phyloP scores from a whole-genome alignment of 257 asterid genomes.

The Penstemon barbatus region DNA sequence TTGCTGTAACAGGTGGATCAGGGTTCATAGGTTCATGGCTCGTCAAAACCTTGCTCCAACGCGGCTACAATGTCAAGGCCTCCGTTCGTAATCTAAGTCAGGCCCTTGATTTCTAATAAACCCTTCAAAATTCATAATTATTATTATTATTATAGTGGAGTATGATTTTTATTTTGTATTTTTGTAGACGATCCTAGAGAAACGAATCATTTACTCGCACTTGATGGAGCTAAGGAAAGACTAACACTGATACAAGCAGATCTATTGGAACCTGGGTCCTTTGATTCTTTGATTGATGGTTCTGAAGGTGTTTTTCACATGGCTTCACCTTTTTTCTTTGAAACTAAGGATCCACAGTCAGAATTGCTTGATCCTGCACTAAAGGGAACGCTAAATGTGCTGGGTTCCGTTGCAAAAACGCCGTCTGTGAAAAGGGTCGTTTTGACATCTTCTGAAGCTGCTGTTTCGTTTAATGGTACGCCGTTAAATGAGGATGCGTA shows the following conservation, averaged over 20 bases:
- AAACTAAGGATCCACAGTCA: conserved; percentile 44
- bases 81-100: too few species aligned
- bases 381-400: conserved; percentile 72
- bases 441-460: conserved; percentile 65
- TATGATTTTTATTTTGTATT: neutral
- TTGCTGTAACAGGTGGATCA: too few species aligned
- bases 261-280: conserved; percentile 57
- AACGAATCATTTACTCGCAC: conserved; percentile 46
- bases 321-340: conserved; percentile 60
- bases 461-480: conserved; percentile 50
- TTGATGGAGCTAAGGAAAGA: conserved; percentile 72
- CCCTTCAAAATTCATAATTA: too few species aligned
- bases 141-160: too few species aligned
- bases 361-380: conserved; percentile 74
- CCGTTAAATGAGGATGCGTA: conserved; percentile 56
- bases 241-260: conserved; percentile 55
- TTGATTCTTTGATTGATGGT: conserved; percentile 53
- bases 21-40: too few species aligned
- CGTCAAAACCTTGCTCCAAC: too few species aligned
- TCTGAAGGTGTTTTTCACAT: conserved; percentile 65
- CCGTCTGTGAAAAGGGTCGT: conserved; percentile 59
- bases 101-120: too few species aligned
- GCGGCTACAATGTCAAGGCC: too few species aligned
- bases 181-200: conserved; percentile 51
- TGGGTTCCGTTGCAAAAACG: conserved; percentile 57